These are phyloP conservation scores for Chloropicon primus DNA, from an alignment of 139 green algal genomes.

Conservation along the genomic window DNA sequence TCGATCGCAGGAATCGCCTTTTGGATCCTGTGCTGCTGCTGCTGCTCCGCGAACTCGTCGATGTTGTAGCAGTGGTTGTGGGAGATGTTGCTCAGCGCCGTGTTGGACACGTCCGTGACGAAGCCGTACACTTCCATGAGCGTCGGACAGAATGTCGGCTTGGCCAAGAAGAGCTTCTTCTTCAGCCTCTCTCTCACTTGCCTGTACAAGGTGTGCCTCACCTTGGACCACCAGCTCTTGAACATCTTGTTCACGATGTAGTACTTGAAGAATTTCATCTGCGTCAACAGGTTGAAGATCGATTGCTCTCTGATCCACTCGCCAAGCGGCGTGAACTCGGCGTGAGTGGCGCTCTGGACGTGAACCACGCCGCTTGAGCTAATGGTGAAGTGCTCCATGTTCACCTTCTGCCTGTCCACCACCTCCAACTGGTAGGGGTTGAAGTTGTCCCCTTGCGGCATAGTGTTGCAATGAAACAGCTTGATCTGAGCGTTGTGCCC, in stretches of 20 bases:
- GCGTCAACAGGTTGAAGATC: conserved; percentile 45
- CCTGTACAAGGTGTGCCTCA: conserved; percentile 45
- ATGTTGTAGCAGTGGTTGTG: conserved; percentile 38
- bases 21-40: conserved; percentile 41
- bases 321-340: conserved; percentile 48
- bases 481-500: conserved; percentile 59
- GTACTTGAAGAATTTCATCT: conserved; percentile 57
- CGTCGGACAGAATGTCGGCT: conserved; percentile 42
- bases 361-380: conserved; percentile 52
- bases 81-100: conserved; percentile 22
- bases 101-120: conserved; percentile 9
- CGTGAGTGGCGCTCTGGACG: conserved; percentile 39
- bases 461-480: conserved; percentile 70
- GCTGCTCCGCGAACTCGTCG: conserved; percentile 28
- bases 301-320: conserved; percentile 58
- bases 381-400: conserved; percentile 59
- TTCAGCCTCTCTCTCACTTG: conserved; percentile 31
- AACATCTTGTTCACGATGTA: conserved; percentile 48
- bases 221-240: conserved; percentile 43
- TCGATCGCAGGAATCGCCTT: conserved; percentile 48
- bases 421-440: conserved; percentile 59
- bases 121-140: conserved; percentile 36
- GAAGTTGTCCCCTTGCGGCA: conserved; percentile 15
- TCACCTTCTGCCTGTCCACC: conserved; percentile 28
- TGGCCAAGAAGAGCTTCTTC: conserved; percentile 49